Evolutionary conservation across 2,329 filamentous ascomycete genomes (phyloP), one percentile per base, ranked within the genome.

Genomic region (Albophoma yamanashiensis): DNA sequence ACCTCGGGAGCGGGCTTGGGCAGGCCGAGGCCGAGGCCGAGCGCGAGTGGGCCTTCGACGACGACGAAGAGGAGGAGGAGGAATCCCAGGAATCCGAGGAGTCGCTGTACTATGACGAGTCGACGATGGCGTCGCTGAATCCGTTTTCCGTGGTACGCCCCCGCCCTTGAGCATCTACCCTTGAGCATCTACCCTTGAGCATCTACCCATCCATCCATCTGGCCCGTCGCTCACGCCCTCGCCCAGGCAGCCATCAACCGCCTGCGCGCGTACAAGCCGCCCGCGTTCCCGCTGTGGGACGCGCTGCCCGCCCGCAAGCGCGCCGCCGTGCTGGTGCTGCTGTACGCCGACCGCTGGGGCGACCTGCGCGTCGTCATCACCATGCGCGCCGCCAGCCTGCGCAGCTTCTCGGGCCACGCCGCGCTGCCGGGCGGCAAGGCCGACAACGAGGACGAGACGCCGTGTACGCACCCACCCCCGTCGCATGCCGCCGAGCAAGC

Each of bases 291-390:
- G 14, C 70, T 82, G 61, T 88, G 86, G 85, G 81, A 86, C 67
- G 74, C 74, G 25, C 76, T 88, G 36, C 85, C 85, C 2, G 74
- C 81, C 17, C 83, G 78, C 64, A 84, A 90, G 63, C 85, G 92
- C 65, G 93, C 93, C 17, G 92, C 93, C 31, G 93, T 97, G 47
- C 77, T 97, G 59, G 82, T 97, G 56, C 81, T 97, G 58, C 82
- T 97, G 1, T 97, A 94, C 71, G 91, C 92, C 42, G 93, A 97
- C 73, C 82, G 83, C 52, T 79, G 82, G 63, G 93, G 93, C 47
- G 89, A 96, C 65, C 77, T 97, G 61, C 83, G 85, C 22, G 84
- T 88, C 57, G 86, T 89, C 39, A 79, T 89, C 62, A 89, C 86
- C 20, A 87, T 88, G 82, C 82, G 86, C 57, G 84, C 86, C 20